Conservation (phyloP, 352 stramenopile genomes). For the Phytophthora brassicae region DNA sequence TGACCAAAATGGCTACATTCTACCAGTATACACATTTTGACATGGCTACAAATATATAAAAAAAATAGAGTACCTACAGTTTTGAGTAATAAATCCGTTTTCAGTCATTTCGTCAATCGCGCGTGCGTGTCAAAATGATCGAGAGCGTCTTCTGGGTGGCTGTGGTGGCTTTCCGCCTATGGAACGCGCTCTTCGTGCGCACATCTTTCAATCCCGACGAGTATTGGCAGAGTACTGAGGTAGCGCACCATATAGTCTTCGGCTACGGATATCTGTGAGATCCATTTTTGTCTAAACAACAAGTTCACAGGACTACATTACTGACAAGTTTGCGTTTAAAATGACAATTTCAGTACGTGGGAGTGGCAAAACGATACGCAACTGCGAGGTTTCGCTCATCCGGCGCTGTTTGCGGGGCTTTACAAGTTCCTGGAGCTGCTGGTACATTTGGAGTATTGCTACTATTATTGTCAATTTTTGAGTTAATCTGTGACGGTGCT, state of each 20-base stretch:
- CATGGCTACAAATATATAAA: slow-evolving; percentile 5
- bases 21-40: too few relatives aligned
- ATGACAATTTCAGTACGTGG: slow-evolving; percentile 61
- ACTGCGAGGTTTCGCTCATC: slow-evolving; percentile 80
- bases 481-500: background rate
- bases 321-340: background rate
- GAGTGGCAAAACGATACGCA: slow-evolving; percentile 78
- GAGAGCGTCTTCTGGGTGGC: slow-evolving; percentile 51
- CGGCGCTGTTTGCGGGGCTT: slow-evolving; percentile 69
- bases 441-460: slow-evolving; percentile 26
- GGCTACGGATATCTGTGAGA: slow-evolving; percentile 80
- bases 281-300: background rate
- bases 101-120: slow-evolving; percentile 12
- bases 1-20: slow-evolving; percentile 19
- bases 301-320: background rate
- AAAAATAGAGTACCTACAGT: slow-evolving; percentile 25
- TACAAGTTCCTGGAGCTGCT: slow-evolving; percentile 76
- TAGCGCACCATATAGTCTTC: slow-evolving; percentile 86
- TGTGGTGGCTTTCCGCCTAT: slow-evolving; percentile 67
- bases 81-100: slow-evolving; percentile 9
- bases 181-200: slow-evolving; percentile 83
- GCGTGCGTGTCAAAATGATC: slow-evolving; percentile 24
- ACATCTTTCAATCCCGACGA: slow-evolving; percentile 89
- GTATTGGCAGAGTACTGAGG: slow-evolving; percentile 89
- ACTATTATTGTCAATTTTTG: background rate